Evolutionary conservation across 2,329 filamentous ascomycete species (phyloP).

Genomic region (Emericellopsis atlantica): DNA sequence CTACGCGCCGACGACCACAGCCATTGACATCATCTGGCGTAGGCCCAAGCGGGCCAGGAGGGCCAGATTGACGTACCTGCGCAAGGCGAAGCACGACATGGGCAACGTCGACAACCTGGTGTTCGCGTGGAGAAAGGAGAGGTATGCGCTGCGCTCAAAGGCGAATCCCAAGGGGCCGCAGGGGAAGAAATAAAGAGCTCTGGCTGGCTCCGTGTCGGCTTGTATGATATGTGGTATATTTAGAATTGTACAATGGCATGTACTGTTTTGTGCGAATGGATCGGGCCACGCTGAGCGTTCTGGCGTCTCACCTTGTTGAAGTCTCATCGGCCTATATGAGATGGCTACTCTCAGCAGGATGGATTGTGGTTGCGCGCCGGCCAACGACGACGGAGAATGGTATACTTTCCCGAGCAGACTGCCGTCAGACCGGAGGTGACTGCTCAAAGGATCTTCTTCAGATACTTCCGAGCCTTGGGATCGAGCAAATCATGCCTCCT

Average conservation of each 20-base stretch:
- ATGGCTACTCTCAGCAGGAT: too few species aligned
- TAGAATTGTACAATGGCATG: constrained; percentile 1
- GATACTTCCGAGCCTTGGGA: too few species aligned
- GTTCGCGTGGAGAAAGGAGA: constrained; percentile 32
- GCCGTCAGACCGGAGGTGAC: too few species aligned
- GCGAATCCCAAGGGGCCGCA: constrained; percentile 1
- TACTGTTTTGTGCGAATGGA: neutral
- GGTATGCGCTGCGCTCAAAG: constrained; percentile 19
- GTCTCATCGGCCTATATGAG: too few species aligned
- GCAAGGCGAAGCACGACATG: constrained; percentile 76
- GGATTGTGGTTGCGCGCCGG: too few species aligned
- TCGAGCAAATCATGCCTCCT: too few species aligned
- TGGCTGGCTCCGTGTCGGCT: neutral
- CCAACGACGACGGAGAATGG: too few species aligned
- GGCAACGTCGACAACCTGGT: constrained; percentile 77
- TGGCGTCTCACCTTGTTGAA: too few species aligned
- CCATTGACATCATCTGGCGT: constrained; percentile 88
- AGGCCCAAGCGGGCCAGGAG: constrained; percentile 73
- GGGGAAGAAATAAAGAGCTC: neutral
- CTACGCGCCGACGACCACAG: constrained; percentile 78
- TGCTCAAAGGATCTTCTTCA: too few species aligned
- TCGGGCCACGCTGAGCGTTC: too few species aligned
- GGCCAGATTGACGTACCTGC: constrained; percentile 83
- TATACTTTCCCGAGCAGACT: too few species aligned
- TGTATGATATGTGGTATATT: neutral